A percentile compares a stretch with the other conserved stretches of the same genome.
Evolutionary conservation across 768 basidiomycete genomes (phyloP).

Genomic region (Xanthoconium stramineum): DNA sequence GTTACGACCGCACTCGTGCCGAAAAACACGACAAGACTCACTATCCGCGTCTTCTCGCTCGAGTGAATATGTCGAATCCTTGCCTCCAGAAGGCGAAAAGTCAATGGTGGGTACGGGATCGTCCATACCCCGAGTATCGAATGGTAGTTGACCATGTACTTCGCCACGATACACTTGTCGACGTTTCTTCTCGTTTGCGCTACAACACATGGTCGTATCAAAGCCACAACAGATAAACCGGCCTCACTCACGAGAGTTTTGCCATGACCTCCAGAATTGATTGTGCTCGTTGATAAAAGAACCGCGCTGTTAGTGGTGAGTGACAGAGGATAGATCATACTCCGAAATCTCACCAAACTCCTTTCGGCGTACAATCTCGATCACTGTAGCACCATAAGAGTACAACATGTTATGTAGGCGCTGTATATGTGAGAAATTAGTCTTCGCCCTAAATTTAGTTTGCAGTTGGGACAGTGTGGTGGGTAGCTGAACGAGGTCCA

Average conservation of each 20-base stretch:
- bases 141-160: slow-evolving; percentile 83
- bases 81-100: slow-evolving; percentile 66
- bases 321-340: not conserved
- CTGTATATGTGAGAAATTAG: slow-evolving; percentile 87
- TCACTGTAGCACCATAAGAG: slow-evolving; percentile 86
- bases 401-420: slow-evolving; percentile 87
- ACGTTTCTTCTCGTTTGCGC: slow-evolving; percentile 74
- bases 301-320: slow-evolving; percentile 48
- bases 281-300: slow-evolving; percentile 79
- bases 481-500: slow-evolving; percentile 74
- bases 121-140: slow-evolving; percentile 78
- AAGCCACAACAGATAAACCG: not conserved
- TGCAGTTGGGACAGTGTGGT: slow-evolving; percentile 62
- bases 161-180: slow-evolving; percentile 85
- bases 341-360: slow-evolving; percentile 66
- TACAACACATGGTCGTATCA: slow-evolving; percentile 27
- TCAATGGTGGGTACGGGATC: slow-evolving; percentile 77
- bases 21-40: slow-evolving; percentile 45
- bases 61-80: slow-evolving; percentile 62
- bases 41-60: slow-evolving; percentile 71
- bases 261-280: slow-evolving; percentile 84
- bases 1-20: slow-evolving; percentile 1
- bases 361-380: slow-evolving; percentile 87
- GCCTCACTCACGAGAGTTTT: slow-evolving; percentile 69
- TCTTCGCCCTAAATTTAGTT: slow-evolving; percentile 67